Conservation (phyloP, 495 filamentous ascomycete genomes). For the Penicillium coprophilum region DNA sequence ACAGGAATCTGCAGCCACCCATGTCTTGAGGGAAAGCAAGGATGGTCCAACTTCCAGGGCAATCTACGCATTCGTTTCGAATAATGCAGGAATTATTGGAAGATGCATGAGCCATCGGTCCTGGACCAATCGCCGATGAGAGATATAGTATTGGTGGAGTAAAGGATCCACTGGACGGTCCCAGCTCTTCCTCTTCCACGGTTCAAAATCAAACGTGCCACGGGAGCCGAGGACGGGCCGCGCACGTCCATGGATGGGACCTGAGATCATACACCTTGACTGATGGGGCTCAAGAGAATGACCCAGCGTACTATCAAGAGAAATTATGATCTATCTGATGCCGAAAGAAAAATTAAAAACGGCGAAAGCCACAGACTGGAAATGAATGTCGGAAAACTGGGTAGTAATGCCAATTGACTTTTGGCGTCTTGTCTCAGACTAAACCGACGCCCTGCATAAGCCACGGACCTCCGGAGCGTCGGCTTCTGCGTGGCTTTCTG, state of each 20-base stretch:
- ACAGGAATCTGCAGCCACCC: not conserved
- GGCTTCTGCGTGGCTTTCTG: not conserved
- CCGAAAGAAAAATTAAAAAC: too few species aligned
- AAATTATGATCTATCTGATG: too few species aligned
- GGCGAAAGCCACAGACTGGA: too few species aligned
- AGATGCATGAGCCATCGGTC: too few species aligned
- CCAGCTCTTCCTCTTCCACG: too few species aligned
- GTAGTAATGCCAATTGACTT: not conserved
- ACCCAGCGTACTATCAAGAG: too few species aligned
- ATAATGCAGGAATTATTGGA: not conserved
- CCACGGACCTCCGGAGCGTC: not conserved
- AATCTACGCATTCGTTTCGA: not conserved
- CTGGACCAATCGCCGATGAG: not conserved
- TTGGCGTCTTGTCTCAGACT: not conserved
- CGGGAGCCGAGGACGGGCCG: not conserved
- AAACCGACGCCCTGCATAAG: not conserved
- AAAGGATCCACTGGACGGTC: not conserved
- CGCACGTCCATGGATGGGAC: not conserved
- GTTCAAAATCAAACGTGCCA: too few species aligned
- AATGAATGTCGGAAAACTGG: not conserved
- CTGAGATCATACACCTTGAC: too few species aligned
- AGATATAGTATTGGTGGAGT: not conserved
- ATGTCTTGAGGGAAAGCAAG: not conserved
- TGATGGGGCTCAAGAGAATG: too few species aligned
- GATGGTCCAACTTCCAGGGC: not conserved